Percentiles rank a stretch among this genome's conserved stretches.
These are phyloP conservation scores for Candida incommunis DNA, from an alignment of 805 yeast species.

Conservation along the genomic window DNA sequence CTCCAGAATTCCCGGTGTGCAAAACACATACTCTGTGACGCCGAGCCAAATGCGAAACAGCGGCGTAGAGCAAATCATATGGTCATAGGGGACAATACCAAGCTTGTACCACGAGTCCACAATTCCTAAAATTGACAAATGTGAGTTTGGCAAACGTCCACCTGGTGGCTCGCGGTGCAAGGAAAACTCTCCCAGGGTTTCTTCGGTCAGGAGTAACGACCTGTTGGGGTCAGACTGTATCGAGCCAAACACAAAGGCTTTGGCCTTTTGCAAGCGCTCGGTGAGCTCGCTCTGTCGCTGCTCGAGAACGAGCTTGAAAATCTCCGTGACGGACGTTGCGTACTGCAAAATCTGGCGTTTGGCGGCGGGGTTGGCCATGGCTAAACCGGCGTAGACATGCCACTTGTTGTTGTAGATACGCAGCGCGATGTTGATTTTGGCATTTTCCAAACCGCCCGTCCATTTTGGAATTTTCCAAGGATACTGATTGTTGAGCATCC, in stretches of 20 bases:
- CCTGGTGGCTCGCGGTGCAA: slow-evolving; percentile 54
- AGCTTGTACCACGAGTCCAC: slow-evolving; percentile 87
- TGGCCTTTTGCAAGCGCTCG: slow-evolving; percentile 50
- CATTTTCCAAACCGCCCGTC: slow-evolving; percentile 92
- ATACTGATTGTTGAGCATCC: slow-evolving; percentile 70
- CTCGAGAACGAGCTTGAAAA: slow-evolving; percentile 72
- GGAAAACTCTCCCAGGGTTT: slow-evolving; percentile 68
- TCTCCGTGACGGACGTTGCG: slow-evolving; percentile 67
- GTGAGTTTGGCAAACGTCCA: slow-evolving; percentile 60
- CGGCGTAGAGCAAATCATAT: slow-evolving; percentile 93
- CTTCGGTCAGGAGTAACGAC: slow-evolving; percentile 57
- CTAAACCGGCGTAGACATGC: slow-evolving; percentile 97
- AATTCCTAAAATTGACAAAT: slow-evolving; percentile 73
- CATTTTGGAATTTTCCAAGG: slow-evolving; percentile 82
- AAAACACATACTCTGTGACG: slow-evolving; percentile 81
- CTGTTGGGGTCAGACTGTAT: slow-evolving; percentile 33
- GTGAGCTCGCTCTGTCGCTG: slow-evolving; percentile 44
- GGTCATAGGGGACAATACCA: slow-evolving; percentile 87
- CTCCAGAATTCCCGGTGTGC: slow-evolving; percentile 72
- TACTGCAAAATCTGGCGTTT: slow-evolving; percentile 85
- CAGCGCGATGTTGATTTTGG: slow-evolving; percentile 83
- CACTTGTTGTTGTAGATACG: slow-evolving; percentile 87
- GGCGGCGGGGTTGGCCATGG: slow-evolving; percentile 90
- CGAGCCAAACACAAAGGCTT: slow-evolving; percentile 61
- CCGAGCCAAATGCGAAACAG: slow-evolving; percentile 84